A percentile compares a stretch with the other conserved stretches of the same genome.
Conservation (phyloP, 2,329 filamentous ascomycete genomes). For the Neofusicoccum ribis region DNA sequence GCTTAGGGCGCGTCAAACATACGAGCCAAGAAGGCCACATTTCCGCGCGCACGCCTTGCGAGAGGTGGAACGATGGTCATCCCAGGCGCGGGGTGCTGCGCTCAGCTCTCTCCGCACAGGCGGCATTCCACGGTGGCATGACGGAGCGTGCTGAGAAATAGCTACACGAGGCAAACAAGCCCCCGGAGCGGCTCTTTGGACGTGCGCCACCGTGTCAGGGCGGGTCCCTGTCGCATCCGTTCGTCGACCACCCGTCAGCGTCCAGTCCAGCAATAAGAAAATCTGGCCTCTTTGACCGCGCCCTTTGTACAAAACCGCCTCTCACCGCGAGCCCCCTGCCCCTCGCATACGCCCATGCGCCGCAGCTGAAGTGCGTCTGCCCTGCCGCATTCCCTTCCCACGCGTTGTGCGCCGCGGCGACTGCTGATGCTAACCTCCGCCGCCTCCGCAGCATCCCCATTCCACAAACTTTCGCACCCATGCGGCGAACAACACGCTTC, state of each 20-base stretch:
- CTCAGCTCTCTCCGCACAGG: not conserved
- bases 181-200: not conserved
- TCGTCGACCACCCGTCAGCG: not conserved
- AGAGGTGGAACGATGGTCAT: not conserved
- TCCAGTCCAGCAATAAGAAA: conserved; percentile 24
- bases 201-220: conserved; percentile 17
- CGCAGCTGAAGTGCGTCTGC: not conserved
- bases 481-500: conserved; percentile 59
- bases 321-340: conserved; percentile 22
- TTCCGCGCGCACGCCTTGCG: not conserved
- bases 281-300: conserved; percentile 40
- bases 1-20: conserved; percentile 9
- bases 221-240: conserved; percentile 10
- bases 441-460: conserved; percentile 12
- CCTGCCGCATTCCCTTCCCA: not conserved
- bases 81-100: not conserved
- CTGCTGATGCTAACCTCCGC: conserved; percentile 17
- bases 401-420: conserved; percentile 18
- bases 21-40: conserved; percentile 18
- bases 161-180: not conserved
- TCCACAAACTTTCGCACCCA: conserved; percentile 28
- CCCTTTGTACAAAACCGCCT: conserved; percentile 28
- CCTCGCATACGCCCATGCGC: conserved; percentile 25
- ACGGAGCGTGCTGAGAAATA: conserved; percentile 8
- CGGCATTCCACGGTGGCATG: conserved; percentile 7